phyloP scores from a whole-genome alignment of 306 rosid genomes.

The Lagenaria siceraria region DNA sequence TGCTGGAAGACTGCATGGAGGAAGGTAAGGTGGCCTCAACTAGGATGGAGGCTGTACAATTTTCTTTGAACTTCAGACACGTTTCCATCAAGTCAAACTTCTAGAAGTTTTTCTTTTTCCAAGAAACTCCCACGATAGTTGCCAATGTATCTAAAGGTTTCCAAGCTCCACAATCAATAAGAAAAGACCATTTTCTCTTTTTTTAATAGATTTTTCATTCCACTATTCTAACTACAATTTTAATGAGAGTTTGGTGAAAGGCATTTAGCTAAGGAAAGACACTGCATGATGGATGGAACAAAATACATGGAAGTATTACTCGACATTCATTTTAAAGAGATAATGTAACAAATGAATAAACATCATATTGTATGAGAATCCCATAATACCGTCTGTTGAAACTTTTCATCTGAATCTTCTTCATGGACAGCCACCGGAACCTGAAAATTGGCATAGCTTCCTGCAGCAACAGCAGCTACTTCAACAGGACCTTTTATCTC shows the following conservation, averaged over 20 bases:
- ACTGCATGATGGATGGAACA: neutral
- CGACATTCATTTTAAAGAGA: neutral
- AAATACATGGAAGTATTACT: neutral
- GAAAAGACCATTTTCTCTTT: neutral
- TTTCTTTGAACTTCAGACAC: neutral
- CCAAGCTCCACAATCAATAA: neutral
- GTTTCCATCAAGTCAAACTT: neutral
- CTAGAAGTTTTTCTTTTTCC: neutral
- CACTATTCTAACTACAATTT: neutral
- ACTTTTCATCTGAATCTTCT: conserved; percentile 40
- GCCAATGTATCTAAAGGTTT: neutral
- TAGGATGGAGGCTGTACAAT: neutral
- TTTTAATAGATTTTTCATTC: neutral
- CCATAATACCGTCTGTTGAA: conserved; percentile 47
- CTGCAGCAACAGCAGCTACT: conserved; percentile 77
- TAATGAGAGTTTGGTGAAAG: neutral
- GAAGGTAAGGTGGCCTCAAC: neutral
- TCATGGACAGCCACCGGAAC: conserved; percentile 44
- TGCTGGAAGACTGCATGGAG: neutral
- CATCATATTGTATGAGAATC: neutral
- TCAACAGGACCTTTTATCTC: conserved; percentile 86
- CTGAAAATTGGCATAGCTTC: conserved; percentile 58
- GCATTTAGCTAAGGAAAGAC: neutral
- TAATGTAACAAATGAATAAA: neutral
- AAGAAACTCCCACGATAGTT: neutral